Percentiles rank a stretch among this genome's conserved stretches.
Conservation (phyloP, 768 basidiomycete species). For the Pholiota conissans region DNA sequence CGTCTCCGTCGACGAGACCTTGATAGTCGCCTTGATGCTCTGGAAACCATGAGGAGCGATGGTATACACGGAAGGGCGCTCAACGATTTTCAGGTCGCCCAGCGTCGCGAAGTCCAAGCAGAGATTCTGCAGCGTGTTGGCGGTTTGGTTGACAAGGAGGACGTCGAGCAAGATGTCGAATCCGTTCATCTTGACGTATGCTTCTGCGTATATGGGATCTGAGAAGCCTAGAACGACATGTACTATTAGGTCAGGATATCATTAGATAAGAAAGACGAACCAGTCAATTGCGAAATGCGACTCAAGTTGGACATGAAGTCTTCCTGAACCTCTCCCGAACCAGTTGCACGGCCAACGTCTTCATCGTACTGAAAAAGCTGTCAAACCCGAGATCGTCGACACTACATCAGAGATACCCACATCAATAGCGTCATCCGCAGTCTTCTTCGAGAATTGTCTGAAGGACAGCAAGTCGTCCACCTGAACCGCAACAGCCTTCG, state of each 20-base stretch:
- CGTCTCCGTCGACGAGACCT: slow-evolving; percentile 97
- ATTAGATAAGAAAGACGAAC: slow-evolving; percentile 35
- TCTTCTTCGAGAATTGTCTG: slow-evolving; percentile 94
- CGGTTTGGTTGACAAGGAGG: slow-evolving; percentile 93
- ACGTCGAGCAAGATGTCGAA: slow-evolving; percentile 97
- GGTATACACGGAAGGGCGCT: slow-evolving; percentile 91
- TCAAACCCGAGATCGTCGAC: slow-evolving; percentile 2
- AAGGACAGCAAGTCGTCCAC: slow-evolving; percentile 92
- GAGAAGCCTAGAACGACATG: slow-evolving; percentile 71
- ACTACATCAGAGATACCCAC: slow-evolving; percentile 35
- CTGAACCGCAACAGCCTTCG: slow-evolving; percentile 71
- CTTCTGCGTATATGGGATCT: slow-evolving; percentile 97
- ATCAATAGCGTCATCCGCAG: slow-evolving; percentile 75
- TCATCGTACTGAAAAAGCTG: slow-evolving; percentile 69
- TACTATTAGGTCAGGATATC: not conserved
- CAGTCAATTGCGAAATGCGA: slow-evolving; percentile 91
- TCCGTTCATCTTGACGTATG: slow-evolving; percentile 95
- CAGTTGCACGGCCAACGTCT: slow-evolving; percentile 89
- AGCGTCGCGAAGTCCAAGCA: slow-evolving; percentile 97
- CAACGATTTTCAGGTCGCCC: slow-evolving; percentile 95
- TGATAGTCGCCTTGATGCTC: slow-evolving; percentile 97
- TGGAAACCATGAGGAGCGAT: slow-evolving; percentile 97
- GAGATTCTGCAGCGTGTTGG: slow-evolving; percentile 92
- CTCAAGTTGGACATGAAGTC: slow-evolving; percentile 95
- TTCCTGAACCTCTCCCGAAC: slow-evolving; percentile 77